Evolutionary conservation across 352 stramenopile species (phyloP).

Genomic region (Phytopythium ostracodes): DNA sequence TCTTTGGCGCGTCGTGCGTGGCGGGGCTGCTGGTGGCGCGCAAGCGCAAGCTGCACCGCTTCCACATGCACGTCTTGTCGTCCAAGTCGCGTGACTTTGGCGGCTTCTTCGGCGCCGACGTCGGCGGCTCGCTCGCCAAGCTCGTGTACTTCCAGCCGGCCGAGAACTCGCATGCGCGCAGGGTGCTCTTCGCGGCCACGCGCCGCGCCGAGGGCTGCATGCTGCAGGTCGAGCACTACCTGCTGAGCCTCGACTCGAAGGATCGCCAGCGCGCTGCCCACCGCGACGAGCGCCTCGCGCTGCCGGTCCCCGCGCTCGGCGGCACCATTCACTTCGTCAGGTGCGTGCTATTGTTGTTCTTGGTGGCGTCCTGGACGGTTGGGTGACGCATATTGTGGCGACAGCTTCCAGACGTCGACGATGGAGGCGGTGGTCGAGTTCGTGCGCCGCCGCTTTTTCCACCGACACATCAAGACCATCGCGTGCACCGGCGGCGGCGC

Average conservation of each 20-base stretch:
- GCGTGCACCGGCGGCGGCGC: conserved; percentile 92
- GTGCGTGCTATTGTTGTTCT: conserved; percentile 12
- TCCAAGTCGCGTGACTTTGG: conserved; percentile 66
- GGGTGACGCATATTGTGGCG: conserved; percentile 4
- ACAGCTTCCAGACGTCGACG: conserved; percentile 62
- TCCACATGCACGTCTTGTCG: conserved; percentile 68
- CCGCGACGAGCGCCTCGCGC: conserved; percentile 53
- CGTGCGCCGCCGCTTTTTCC: conserved; percentile 74
- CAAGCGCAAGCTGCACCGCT: conserved; percentile 63
- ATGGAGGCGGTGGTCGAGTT: conserved; percentile 72
- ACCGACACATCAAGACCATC: conserved; percentile 90
- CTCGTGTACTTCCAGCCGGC: conserved; percentile 91
- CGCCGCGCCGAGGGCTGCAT: conserved; percentile 40
- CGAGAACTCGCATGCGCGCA: conserved; percentile 18
- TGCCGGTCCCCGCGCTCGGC: conserved; percentile 70
- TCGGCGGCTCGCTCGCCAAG: conserved; percentile 91
- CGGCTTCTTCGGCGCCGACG: conserved; percentile 88
- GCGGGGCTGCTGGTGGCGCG: conserved; percentile 61
- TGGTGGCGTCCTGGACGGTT: neutral
- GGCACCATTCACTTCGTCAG: conserved; percentile 95
- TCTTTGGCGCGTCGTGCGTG: conserved; percentile 64
- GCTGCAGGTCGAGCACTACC: conserved; percentile 45
- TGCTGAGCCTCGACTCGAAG: conserved; percentile 36
- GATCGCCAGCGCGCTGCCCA: conserved; percentile 37
- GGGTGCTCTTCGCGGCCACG: conserved; percentile 25